Percentiles rank a stretch among this genome's conserved stretches.
These are phyloP conservation scores for Cladophialophora bantiana DNA, from an alignment of 2,329 filamentous ascomycete species.

Conservation along the genomic window DNA sequence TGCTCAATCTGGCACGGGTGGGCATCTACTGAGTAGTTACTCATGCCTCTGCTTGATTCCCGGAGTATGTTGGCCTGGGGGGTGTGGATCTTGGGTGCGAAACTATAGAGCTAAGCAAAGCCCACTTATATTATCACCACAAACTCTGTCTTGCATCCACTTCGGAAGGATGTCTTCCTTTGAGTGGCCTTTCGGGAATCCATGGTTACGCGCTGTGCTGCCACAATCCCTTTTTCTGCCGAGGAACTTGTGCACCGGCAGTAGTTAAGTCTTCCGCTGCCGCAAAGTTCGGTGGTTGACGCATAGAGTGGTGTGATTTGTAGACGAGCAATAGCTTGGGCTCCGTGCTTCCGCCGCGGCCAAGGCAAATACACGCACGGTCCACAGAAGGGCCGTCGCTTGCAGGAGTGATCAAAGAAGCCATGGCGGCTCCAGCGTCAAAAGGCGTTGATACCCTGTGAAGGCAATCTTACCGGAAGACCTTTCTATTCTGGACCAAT, in stretches of 20 bases:
- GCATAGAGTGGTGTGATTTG: background rate
- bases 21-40: background rate
- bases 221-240: background rate
- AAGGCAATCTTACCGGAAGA: background rate
- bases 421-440: background rate
- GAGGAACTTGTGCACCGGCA: background rate
- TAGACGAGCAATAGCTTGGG: background rate
- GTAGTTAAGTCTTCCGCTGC: background rate
- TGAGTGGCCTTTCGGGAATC: background rate
- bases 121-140: background rate
- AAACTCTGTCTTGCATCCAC: conserved; percentile 4
- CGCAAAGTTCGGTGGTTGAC: background rate
- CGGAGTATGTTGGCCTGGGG: background rate
- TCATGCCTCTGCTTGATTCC: background rate
- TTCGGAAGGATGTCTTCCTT: background rate
- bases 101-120: background rate
- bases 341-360: conserved; percentile 6
- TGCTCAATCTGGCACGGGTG: conserved; percentile 1
- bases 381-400: background rate
- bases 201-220: background rate
- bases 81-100: background rate
- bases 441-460: background rate
- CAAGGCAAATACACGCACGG: background rate
- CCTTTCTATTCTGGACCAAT: background rate
- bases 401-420: background rate